Percentiles rank a stretch among this genome's conserved stretches.
Conservation (phyloP, 495 filamentous ascomycete species). For the Lepraria neglecta region DNA sequence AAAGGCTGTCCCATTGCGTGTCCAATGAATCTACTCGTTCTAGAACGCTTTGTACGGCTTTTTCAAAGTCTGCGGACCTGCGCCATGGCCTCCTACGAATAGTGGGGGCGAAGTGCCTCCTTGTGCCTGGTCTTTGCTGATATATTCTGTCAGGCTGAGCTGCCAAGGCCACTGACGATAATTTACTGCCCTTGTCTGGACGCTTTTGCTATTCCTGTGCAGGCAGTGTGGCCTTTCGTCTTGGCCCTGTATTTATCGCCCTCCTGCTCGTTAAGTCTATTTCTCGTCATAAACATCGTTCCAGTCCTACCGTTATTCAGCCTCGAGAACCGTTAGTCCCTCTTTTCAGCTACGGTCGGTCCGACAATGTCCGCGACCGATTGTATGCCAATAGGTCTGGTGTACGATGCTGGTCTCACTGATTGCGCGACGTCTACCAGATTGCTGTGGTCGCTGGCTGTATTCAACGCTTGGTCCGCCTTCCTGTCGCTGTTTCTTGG, state of each 20-base stretch:
- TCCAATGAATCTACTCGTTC: neutral
- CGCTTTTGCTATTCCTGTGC: neutral
- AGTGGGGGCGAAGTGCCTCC: neutral
- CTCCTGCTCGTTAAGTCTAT: neutral
- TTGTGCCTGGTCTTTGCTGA: neutral
- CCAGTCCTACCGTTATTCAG: neutral
- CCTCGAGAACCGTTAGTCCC: neutral
- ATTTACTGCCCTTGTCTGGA: neutral
- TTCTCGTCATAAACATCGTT: neutral
- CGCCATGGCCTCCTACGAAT: neutral
- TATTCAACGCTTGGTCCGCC: slow-evolving; percentile 5
- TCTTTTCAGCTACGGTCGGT: neutral
- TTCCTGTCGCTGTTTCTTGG: slow-evolving; percentile 4
- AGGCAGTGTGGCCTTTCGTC: neutral
- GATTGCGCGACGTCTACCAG: neutral
- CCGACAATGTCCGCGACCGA: slow-evolving; percentile 1
- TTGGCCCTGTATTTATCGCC: neutral
- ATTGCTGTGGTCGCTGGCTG: neutral
- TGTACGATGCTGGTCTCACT: slow-evolving; percentile 5
- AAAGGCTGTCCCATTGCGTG: neutral
- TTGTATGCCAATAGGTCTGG: slow-evolving; percentile 2
- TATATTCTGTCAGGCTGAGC: neutral
- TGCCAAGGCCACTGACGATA: neutral
- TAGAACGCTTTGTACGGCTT: neutral
- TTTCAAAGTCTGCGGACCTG: neutral